phyloP scores from a whole-genome alignment of 2,329 filamentous ascomycete genomes.

The Beauveria sp. region DNA sequence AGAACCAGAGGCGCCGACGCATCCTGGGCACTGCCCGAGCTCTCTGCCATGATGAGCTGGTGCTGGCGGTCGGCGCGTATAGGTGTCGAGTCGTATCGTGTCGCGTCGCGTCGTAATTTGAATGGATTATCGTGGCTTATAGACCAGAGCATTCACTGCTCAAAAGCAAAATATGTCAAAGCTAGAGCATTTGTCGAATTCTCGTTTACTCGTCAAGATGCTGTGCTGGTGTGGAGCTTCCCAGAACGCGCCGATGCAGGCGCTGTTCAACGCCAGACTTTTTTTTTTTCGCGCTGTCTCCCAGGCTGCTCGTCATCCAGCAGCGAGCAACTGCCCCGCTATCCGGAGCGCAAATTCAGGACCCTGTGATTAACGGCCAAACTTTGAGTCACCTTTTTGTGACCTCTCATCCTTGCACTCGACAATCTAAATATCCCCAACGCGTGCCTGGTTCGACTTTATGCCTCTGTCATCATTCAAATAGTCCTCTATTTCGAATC shows the following conservation, averaged over 20 bases:
- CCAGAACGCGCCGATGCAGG: not conserved
- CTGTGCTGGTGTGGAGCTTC: not conserved
- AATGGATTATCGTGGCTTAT: not conserved
- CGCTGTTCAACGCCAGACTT: not conserved
- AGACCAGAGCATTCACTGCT: not conserved
- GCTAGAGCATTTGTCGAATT: not conserved
- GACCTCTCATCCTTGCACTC: constrained; percentile 1
- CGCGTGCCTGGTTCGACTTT: not conserved
- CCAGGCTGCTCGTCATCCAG: not conserved
- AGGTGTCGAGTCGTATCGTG: not conserved
- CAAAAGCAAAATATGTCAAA: not conserved
- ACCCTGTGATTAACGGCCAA: not conserved
- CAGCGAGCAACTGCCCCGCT: constrained; percentile 17
- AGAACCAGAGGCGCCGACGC: constrained; percentile 10
- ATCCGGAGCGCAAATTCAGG: constrained; percentile 15
- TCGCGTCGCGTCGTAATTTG: not conserved
- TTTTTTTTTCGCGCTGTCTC: constrained; percentile 1
- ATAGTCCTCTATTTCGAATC: not conserved
- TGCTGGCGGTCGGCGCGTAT: not conserved
- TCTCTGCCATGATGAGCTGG: not conserved
- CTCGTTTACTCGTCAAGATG: not conserved
- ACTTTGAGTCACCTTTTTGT: constrained; percentile 1
- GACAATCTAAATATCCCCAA: not conserved
- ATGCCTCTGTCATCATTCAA: not conserved
- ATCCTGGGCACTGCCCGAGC: not conserved